phyloP scores from a whole-genome alignment of 441 rosid species.

The Viola pubescens region DNA sequence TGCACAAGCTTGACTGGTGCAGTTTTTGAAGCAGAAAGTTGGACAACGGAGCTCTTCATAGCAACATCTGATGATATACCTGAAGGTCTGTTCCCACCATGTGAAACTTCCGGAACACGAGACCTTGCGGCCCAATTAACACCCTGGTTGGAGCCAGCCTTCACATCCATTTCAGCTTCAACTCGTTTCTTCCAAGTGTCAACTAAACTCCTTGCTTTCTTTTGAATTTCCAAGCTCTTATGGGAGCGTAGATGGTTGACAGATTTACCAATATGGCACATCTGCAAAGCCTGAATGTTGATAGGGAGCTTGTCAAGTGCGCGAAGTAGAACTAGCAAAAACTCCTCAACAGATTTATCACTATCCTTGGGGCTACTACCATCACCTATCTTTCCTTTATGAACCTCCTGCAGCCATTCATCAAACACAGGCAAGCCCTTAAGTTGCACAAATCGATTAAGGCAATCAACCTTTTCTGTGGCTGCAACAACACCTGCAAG shows the following conservation, averaged over 20 bases:
- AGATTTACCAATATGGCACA: conserved; percentile 91
- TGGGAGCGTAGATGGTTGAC: conserved; percentile 83
- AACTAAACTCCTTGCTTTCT: conserved; percentile 84
- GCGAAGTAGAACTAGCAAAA: conserved; percentile 65
- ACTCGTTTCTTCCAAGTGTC: conserved; percentile 99
- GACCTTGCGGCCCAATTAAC: conserved; percentile 58
- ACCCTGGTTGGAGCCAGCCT: conserved; percentile 54
- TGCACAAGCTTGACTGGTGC: conserved; percentile 45
- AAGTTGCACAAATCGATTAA: conserved; percentile 69
- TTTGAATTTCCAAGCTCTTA: conserved; percentile 79
- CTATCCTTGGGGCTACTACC: conserved; percentile 51
- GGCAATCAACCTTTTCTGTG: conserved; percentile 82
- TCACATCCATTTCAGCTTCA: conserved; percentile 93
- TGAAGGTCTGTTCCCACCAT: conserved; percentile 47
- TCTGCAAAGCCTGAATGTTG: conserved; percentile 83
- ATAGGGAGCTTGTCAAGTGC: conserved; percentile 93
- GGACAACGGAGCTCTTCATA: conserved; percentile 47
- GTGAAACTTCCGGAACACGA: conserved; percentile 51
- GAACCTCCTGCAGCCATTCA: conserved; percentile 98
- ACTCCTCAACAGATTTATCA: conserved; percentile 72
- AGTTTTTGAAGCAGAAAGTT: conserved; percentile 51
- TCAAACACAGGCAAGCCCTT: conserved; percentile 84
- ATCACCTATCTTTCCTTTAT: conserved; percentile 80
- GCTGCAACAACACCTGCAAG: conserved; percentile 78
- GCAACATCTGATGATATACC: conserved; percentile 62